These are phyloP conservation scores for Aspergillus novofumigatus DNA, from an alignment of 2,329 filamentous ascomycete genomes.

Conservation along the genomic window DNA sequence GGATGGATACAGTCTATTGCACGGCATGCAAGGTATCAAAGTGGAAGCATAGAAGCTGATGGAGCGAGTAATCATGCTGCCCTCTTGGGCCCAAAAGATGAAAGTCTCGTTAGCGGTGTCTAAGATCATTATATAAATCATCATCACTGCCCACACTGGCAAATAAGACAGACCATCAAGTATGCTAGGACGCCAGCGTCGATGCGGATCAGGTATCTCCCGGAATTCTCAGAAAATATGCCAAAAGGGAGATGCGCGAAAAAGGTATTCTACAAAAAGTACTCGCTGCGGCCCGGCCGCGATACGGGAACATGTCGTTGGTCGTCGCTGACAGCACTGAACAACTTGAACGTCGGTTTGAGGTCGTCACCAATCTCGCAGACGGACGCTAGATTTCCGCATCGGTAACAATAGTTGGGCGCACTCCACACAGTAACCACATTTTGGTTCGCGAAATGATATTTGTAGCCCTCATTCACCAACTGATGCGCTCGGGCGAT, in stretches of 20 bases:
- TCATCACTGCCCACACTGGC: constrained; percentile 14
- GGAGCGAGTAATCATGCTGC: not conserved
- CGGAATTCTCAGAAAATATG: constrained; percentile 10
- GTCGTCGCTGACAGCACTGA: constrained; percentile 45
- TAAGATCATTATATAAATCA: constrained; percentile 35
- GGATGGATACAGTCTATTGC: not conserved
- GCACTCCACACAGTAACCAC: constrained; percentile 79
- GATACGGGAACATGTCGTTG: constrained; percentile 43
- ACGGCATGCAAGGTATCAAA: not conserved
- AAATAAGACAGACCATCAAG: constrained; percentile 13
- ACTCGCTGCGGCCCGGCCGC: constrained; percentile 45
- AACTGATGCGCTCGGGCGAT: constrained; percentile 72
- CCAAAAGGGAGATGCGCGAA: constrained; percentile 5
- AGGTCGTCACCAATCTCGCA: constrained; percentile 86
- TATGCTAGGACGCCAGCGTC: constrained; percentile 32
- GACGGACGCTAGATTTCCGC: constrained; percentile 84
- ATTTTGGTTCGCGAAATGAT: constrained; percentile 91
- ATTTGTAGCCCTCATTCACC: constrained; percentile 78
- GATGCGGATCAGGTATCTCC: constrained; percentile 21
- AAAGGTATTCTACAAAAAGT: constrained; percentile 40
- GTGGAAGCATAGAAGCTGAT: not conserved
- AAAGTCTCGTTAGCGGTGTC: constrained; percentile 30
- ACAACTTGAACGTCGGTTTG: constrained; percentile 74
- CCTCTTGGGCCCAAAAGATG: not conserved
- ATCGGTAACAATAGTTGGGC: constrained; percentile 95